Base-by-base conservation (phyloP, 192 early-diverging fungal genomes). In the Phycomyces nitens region DNA sequence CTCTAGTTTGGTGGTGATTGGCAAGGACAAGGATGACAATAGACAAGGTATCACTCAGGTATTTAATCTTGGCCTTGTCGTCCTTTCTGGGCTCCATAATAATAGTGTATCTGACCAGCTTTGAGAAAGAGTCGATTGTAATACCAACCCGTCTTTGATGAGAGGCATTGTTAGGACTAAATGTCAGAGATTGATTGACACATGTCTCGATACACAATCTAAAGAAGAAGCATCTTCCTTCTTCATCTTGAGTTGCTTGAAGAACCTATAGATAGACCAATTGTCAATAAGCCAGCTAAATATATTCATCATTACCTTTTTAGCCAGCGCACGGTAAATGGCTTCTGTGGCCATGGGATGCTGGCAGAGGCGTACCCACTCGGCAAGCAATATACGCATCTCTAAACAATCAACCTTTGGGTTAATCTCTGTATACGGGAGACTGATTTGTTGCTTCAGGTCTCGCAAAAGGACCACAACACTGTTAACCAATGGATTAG, bases 71-170 rank as follows among this genome's bases (percentile, higher is more conserved):
- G 23, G 82, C 83, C 0, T 75, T 62, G 23, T 80, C 78, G 21
- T 81, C 70, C 27, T 77, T 76, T 38, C 56, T 53, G 60, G 84
- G 80, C 44, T 81, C 70, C 34, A 80, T 80, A 8, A 89, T 84
- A 58, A 92, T 88, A 53, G 89, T 84, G 27, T 91, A 70, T 16
- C 44, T 47, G 86, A 96, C 85, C 42, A 99, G 74, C 29, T 89
- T 88, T 0, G 93, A 87, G 66, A 95, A 92, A 1, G 95, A 94
- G 70, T 99, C 96, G 3, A 96, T 88, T 5, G 90, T 86, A 51
- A 90, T 85, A 77, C 88, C 91, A 9, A 82, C 78, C 0, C 78
- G 66, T 7, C 73, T 66, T 12, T 81, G 77, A 26, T 69, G 59
- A 18, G 73, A 38, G n/a, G 80, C 75, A 18, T 40, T 39, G 5